Percentiles rank a stretch among this genome's conserved stretches.
Evolutionary conservation across 2,329 filamentous ascomycete species (phyloP).

Genomic region (Pseudopithomyces chartarum): DNA sequence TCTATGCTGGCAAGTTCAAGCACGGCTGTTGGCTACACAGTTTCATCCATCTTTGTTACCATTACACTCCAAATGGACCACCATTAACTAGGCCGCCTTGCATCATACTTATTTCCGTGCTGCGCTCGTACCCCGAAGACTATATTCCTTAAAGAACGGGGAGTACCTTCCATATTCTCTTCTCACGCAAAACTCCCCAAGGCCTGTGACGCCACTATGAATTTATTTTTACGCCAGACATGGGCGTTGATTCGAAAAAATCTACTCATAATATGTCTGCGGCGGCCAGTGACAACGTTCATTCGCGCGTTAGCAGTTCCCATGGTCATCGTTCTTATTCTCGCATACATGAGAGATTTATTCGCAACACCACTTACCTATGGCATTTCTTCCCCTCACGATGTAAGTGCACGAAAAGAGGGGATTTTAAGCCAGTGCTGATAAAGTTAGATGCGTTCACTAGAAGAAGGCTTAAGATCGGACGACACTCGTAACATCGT

Average conservation of each 20-base stretch:
- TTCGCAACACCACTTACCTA: slow-evolving; percentile 24
- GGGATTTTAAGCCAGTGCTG: background rate
- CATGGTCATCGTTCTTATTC: slow-evolving; percentile 24
- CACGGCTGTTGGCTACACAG: no score
- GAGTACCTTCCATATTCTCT: no score
- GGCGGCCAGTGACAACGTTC: slow-evolving; percentile 25
- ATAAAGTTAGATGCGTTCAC: slow-evolving; percentile 21
- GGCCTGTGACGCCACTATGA: slow-evolving; percentile 13
- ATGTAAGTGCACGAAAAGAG: slow-evolving; percentile 16
- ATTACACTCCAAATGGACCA: no score
- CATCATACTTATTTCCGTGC: no score
- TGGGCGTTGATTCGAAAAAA: slow-evolving; percentile 34
- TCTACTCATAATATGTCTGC: slow-evolving; percentile 26
- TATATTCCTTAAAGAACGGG: no score
- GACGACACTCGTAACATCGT: slow-evolving; percentile 21
- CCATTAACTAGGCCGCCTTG: no score
- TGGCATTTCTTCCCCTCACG: slow-evolving; percentile 26
- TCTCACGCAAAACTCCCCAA: background rate
- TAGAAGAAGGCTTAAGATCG: slow-evolving; percentile 21
- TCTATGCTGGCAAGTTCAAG: no score
- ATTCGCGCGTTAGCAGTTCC: slow-evolving; percentile 31
- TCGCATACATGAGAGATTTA: slow-evolving; percentile 30
- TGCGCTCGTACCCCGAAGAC: no score
- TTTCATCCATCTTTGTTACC: no score
- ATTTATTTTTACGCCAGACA: slow-evolving; percentile 24